phyloP scores from a whole-genome alignment of 129 eudicot species.

The Centaurea solstitialis region DNA sequence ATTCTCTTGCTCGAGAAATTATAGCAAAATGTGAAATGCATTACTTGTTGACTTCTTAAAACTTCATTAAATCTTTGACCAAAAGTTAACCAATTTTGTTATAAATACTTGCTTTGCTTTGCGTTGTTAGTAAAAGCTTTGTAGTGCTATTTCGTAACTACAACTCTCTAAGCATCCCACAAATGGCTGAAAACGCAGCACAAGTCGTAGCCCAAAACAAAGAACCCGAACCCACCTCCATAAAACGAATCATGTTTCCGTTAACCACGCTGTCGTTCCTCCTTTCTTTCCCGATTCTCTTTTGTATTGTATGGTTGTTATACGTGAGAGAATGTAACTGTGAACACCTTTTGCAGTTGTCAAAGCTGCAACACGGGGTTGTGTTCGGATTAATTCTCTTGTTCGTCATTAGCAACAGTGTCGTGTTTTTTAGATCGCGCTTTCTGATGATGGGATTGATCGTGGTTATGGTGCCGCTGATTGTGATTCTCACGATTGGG shows the following conservation, averaged over 20 bases:
- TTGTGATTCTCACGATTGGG: conserved; percentile 45
- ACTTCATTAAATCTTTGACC: background rate
- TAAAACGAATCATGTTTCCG: conserved; percentile 22
- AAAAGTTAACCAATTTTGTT: background rate
- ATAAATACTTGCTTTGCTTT: background rate
- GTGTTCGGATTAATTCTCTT: conserved; percentile 34
- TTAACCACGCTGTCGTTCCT: conserved; percentile 37
- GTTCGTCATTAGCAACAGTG: conserved; percentile 39
- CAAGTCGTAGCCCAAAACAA: conserved; percentile 1
- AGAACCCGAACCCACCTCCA: background rate
- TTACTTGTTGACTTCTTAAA: conserved; percentile 4
- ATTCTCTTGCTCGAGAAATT: conserved; percentile 8
- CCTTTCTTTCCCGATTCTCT: conserved; percentile 49
- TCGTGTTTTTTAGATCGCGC: conserved; percentile 33
- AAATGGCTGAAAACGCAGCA: conserved; percentile 24
- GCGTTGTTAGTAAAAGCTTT: background rate
- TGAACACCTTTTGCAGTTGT: conserved; percentile 37
- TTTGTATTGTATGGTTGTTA: conserved; percentile 39
- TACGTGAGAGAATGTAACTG: conserved; percentile 36
- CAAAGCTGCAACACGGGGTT: conserved; percentile 35
- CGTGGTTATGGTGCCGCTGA: conserved; percentile 37
- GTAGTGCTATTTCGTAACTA: background rate
- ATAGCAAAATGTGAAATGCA: conserved; percentile 8
- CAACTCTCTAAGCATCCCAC: background rate
- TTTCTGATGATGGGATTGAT: conserved; percentile 34